Evolutionary conservation across 1,284 basidiomycete species (phyloP).

Genomic region (Serendipita sp.): DNA sequence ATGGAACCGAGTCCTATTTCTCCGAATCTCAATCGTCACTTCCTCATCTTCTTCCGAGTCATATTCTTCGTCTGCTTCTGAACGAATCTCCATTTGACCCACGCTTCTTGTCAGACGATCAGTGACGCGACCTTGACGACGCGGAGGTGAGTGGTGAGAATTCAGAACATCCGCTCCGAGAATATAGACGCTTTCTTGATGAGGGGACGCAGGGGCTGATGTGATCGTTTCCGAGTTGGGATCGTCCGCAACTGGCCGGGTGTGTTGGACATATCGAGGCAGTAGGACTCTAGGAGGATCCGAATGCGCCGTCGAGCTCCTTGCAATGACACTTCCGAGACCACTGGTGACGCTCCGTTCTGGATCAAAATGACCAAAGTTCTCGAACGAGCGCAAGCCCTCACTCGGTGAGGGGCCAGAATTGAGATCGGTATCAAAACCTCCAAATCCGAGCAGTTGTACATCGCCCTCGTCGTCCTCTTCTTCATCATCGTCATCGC

Average conservation of each 20-base stretch:
- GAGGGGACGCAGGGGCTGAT: background rate
- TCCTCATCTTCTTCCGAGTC: background rate
- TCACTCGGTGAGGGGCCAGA: background rate
- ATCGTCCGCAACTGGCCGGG: background rate
- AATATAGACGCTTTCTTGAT: constrained; percentile 1
- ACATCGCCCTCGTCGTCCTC: background rate
- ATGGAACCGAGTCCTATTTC: background rate
- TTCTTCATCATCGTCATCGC: background rate
- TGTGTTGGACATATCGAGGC: background rate
- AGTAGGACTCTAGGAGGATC: background rate
- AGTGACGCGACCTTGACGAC: background rate
- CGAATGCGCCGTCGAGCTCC: background rate
- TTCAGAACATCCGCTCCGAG: background rate
- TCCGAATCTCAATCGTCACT: background rate
- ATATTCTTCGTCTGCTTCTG: background rate
- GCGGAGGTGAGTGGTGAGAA: background rate
- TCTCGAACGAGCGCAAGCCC: background rate
- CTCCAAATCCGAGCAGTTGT: background rate
- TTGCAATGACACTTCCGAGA: background rate
- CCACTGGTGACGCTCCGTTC: background rate
- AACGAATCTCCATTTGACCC: background rate
- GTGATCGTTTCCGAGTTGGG: constrained; percentile 1
- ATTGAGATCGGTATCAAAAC: background rate
- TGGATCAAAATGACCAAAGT: background rate
- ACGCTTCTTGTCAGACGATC: background rate